phyloP scores from a whole-genome alignment of 2,329 filamentous ascomycete genomes.

The Tolypocladium pustulatum region DNA sequence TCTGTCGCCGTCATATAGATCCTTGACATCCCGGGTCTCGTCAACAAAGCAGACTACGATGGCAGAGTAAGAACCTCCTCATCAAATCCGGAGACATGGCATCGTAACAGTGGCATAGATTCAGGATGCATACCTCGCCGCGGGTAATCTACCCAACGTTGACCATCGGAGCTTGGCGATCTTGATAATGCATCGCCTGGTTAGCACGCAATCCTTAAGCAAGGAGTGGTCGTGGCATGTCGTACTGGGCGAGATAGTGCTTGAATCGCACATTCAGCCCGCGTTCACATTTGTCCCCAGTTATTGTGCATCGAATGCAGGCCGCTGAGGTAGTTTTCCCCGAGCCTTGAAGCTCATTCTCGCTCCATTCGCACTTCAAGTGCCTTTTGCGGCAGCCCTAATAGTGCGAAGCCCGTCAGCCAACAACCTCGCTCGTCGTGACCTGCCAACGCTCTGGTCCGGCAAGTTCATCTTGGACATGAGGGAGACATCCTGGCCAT shows the following conservation, averaged over 20 bases:
- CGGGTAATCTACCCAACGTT: not conserved
- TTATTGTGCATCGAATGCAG: slow-evolving; percentile 5
- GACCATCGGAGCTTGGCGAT: not conserved
- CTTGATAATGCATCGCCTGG: not conserved
- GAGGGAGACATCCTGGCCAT: not conserved
- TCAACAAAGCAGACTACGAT: not conserved
- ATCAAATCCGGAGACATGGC: not conserved
- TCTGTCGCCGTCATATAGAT: not conserved
- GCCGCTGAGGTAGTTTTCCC: not conserved
- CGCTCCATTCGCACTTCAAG: slow-evolving; percentile 5
- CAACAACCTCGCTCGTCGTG: not conserved
- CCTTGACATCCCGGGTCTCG: not conserved
- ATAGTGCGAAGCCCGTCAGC: not conserved
- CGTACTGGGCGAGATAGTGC: slow-evolving; percentile 5
- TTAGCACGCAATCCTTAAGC: not conserved
- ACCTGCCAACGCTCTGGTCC: not conserved
- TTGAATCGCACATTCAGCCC: slow-evolving; percentile 8
- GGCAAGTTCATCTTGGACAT: not conserved
- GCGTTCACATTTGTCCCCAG: slow-evolving; percentile 6
- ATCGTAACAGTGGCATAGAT: not conserved
- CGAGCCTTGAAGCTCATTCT: not conserved
- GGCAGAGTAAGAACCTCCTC: not conserved
- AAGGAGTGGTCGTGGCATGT: not conserved
- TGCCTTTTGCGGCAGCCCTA: slow-evolving; percentile 3
- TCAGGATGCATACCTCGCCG: not conserved